Evolutionary conservation across 2,329 filamentous ascomycete species (phyloP), one percentile per base, ranked within the genome.

Genomic region (Alternaria hordeiaustralica): DNA sequence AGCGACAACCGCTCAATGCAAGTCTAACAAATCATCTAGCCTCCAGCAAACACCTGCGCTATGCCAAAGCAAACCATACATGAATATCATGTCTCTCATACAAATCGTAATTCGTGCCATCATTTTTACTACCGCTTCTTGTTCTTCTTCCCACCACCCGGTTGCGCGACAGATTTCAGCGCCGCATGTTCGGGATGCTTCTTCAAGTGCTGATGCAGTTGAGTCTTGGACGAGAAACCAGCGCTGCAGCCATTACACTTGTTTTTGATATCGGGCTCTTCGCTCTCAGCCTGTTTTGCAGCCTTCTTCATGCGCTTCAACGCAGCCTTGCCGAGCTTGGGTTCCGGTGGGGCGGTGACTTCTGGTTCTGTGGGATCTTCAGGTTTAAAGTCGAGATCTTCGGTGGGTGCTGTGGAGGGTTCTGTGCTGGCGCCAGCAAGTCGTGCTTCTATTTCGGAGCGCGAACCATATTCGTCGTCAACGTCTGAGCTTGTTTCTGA

Each of bases 171-270:
- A 15, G 65, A 61, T 36, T 73, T 65, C 45, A 83, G 82, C 28
- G 88, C 87, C 6, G 90, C 91, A 81, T 96, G 92, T 10, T 82
- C 82, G 0, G 69, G 70, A 18, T 87, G 80, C n/a, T 72, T 86
- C 65, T 88, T 87, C 61, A 96, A 85, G 78, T 96, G 93, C 56
- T 87, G 83, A 76, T 95, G 95, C 18, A 96, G 80, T 68, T 88
- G 89, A 6, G 87, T 91, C 69, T 89, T 90, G 2, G 90, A 93
- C 0, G 87, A 88, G 81, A 98, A 99, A 0, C 82, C 86, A 69
- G 92, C 93, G 69, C 89, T 87, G 79, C 96, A 98, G 5, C 89
- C 87, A 3, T 91, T 87, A 76, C 96, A 98, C 71, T 90, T 90
- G 57, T 92, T 87, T 28, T 88, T 82, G 68, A 67, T 21, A 2